These are phyloP conservation scores for Rhamnella rubrinervis DNA, from an alignment of 331 rosid genomes.

Conservation along the genomic window DNA sequence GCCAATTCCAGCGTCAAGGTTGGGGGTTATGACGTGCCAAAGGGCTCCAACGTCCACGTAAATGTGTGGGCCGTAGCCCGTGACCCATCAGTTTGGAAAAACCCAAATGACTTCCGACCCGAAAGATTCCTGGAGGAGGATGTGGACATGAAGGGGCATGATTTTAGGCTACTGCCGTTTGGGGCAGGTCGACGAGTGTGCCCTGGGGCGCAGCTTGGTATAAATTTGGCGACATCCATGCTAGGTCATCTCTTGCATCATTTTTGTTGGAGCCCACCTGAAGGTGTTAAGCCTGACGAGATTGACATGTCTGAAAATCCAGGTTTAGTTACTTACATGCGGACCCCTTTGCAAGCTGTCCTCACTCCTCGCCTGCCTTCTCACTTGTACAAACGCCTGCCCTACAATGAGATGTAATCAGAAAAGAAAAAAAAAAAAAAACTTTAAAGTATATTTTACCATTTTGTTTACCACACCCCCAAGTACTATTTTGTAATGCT, in stretches of 20 bases:
- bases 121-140: slow-evolving; percentile 83
- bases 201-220: slow-evolving; percentile 85
- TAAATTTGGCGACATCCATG: slow-evolving; percentile 78
- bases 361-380: slow-evolving; percentile 75
- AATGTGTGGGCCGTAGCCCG: slow-evolving; percentile 94
- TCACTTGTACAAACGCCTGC: slow-evolving; percentile 58
- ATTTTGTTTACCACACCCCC: too few species aligned
- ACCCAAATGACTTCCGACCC: slow-evolving; percentile 62
- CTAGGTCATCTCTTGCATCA: slow-evolving; percentile 85
- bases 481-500: too few species aligned
- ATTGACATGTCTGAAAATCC: slow-evolving; percentile 80
- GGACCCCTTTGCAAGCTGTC: slow-evolving; percentile 57
- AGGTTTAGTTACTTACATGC: slow-evolving; percentile 79
- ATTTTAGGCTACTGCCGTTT: slow-evolving; percentile 70
- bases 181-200: slow-evolving; percentile 90
- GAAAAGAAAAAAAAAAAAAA: too few species aligned
- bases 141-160: slow-evolving; percentile 93
- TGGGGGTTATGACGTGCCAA: slow-evolving; percentile 82
- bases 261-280: slow-evolving; percentile 53
- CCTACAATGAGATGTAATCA: slow-evolving; percentile 39
- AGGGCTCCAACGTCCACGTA: slow-evolving; percentile 81
- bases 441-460: too few species aligned
- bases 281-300: slow-evolving; percentile 53
- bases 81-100: slow-evolving; percentile 66
- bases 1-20: slow-evolving; percentile 65